Evolutionary conservation across 1,139 yeast species (phyloP), one percentile per base, ranked within the genome.

Genomic region (Fermentozyma sake): DNA sequence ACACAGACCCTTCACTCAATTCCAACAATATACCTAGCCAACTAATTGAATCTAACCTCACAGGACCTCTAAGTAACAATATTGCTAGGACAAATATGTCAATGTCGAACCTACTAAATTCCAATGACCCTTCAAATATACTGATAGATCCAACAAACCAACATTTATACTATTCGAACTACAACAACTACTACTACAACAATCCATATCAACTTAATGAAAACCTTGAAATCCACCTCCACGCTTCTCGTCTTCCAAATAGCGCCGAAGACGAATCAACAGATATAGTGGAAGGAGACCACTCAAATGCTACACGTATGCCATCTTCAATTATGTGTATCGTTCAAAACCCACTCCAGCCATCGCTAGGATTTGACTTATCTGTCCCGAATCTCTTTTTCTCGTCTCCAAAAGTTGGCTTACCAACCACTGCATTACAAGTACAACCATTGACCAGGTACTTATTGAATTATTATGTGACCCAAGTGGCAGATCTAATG

Each of bases 401-500:
- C 14, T 19, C 40, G 22, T 46, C 47, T 26, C 57, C 49, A 27
- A 30, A 30, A 9, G 60, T 67, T 16, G 70, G 73, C 7, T 53
- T 80, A 6, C 84, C 86, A 0, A 61, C 72, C 4, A 70, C 78
- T 2, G 78, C 89, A 6, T 50, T 80, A 27, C 72, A 71, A 41
- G 76, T 79, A 7, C 76, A 75, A 42, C 85, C 86, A 5, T 59
- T 78, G 42, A 74, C 86, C 10, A 46, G 94, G 29, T 82, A 79
- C 48, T 58, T 86, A 24, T 58, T 86, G 23, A 78, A 78, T 37
- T 78, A 86, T 48, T 86, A 85, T 50, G 72, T 76, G n/a, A 74
- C 80, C 10, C 76, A 79, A 37, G 94, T 86, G 1, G 91, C 93
- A 0, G 91, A 84, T 48, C 65, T 82, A 46, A 85, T 86, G 95